Evolutionary conservation across 257 asterid genomes (phyloP), one percentile per base, ranked within the genome.

Genomic region (Forsythia suspensa): DNA sequence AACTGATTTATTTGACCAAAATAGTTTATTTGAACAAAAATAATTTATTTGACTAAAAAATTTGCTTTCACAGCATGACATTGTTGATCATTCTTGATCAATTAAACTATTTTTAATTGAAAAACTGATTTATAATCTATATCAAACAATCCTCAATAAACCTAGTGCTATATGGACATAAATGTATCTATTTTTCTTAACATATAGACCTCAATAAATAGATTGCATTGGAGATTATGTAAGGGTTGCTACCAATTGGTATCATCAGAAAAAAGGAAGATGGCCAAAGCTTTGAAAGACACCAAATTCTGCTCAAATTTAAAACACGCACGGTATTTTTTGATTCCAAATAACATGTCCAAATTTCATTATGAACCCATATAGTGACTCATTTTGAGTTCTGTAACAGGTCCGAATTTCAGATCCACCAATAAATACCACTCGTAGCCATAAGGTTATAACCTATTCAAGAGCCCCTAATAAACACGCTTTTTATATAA

Each of bases 211-310:
- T n/a, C n/a, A n/a, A n/a, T n/a, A n/a, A n/a, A 24, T 24, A 24
- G 24, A 24, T 24, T 24, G 24, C 24, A 24, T 24, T 24, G 24
- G 24, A 24, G 24, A 24, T 24, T 0, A 0, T 24, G 24, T 44
- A 66, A 41, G 11, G 73, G 77, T 67, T 75, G 72, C 70, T 16
- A 66, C 80, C 40, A 73, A 43, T 51, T 73, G 39, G 6, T 24
- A 36, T 46, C 48, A 46, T 41, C 59, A 42, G 41, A 29, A 61
- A 24, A 74, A 20, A 8, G 41, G 39, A 12, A 41, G 6, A 42
- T n/a, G 44, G 39, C 40, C 48, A 61, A 24, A 57, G 20, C n/a
- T 52, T 29, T 61, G 68, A 11, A 16, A 69, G 73, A 9, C 12
- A 40, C 70, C 41, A 43, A 63, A 74, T 41, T 39, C 51, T 36